A percentile compares a stretch with the other conserved stretches of the same genome.
phyloP scores from a whole-genome alignment of 352 stramenopile genomes.

The Aphanomyces cochlioides region DNA sequence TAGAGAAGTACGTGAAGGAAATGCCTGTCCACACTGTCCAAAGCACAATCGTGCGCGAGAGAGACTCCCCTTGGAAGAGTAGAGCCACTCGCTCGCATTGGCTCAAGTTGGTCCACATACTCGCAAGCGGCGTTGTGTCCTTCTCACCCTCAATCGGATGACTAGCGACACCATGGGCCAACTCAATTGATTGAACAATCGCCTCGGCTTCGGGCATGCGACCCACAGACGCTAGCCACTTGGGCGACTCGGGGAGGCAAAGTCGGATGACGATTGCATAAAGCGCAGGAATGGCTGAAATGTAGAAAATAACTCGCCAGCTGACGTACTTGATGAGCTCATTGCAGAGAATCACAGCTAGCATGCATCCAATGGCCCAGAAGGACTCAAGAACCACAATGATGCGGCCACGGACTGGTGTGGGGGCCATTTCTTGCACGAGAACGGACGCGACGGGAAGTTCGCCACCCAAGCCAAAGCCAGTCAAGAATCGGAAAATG shows the following conservation, averaged over 20 bases:
- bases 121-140: neutral
- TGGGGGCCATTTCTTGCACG: conserved; percentile 59
- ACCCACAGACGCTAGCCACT: conserved; percentile 65
- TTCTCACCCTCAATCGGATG: conserved; percentile 36
- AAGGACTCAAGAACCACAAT: conserved; percentile 70
- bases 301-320: conserved; percentile 59
- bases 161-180: conserved; percentile 45
- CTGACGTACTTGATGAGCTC: conserved; percentile 46
- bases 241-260: conserved; percentile 57
- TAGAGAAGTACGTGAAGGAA: conserved; percentile 68
- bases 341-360: conserved; percentile 53
- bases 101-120: neutral
- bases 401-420: conserved; percentile 55
- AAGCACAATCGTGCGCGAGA: conserved; percentile 50
- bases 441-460: conserved; percentile 54
- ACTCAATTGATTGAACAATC: conserved; percentile 62
- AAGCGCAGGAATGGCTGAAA: conserved; percentile 50
- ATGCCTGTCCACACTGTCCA: conserved; percentile 72
- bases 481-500: conserved; percentile 54
- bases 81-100: conserved; percentile 49
- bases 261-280: conserved; percentile 56
- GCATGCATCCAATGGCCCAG: conserved; percentile 55
- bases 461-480: conserved; percentile 58
- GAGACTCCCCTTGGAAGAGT: conserved; percentile 53
- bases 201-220: conserved; percentile 57